These are phyloP conservation scores for Blastobotrys arbuscula DNA, from an alignment of 1,139 yeast genomes.

Conservation along the genomic window DNA sequence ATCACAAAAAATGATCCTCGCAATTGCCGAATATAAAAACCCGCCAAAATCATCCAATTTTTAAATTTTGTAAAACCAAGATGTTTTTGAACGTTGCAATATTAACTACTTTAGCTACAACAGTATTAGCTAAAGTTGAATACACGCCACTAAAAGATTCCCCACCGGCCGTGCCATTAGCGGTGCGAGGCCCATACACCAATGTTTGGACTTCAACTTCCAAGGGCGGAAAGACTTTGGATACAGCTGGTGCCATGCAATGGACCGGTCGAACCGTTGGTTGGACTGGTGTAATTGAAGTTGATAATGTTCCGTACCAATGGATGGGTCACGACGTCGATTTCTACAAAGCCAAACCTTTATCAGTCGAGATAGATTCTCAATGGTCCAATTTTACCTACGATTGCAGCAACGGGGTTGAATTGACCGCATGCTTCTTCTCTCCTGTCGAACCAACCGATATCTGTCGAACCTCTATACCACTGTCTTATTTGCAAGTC, in stretches of 20 bases:
- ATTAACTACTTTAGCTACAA: constrained; percentile 1
- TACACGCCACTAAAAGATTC: constrained; percentile 5
- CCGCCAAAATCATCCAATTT: no score
- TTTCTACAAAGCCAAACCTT: neutral
- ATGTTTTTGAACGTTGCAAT: neutral
- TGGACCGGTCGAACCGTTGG: constrained; percentile 9
- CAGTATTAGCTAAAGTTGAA: constrained; percentile 3
- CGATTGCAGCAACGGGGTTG: neutral
- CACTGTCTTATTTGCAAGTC: constrained; percentile 8
- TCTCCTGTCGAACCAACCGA: constrained; percentile 7
- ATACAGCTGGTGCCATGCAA: constrained; percentile 8
- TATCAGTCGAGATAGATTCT: constrained; percentile 3
- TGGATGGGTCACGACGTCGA: neutral
- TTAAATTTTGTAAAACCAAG: neutral
- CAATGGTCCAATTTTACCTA: constrained; percentile 9
- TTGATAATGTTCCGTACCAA: constrained; percentile 5
- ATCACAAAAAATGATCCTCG: no score
- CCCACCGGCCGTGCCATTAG: constrained; percentile 12
- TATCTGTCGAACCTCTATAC: constrained; percentile 4
- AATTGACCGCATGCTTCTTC: constrained; percentile 7
- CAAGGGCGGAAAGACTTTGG: neutral
- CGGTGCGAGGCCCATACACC: constrained; percentile 11
- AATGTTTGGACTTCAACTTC: constrained; percentile 7
- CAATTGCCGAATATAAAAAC: no score
- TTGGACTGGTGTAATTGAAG: constrained; percentile 9